Evolutionary conservation across 805 yeast genomes (phyloP), one percentile per base, ranked within the genome.

Genomic region (Wickerhamiella shivajii): DNA sequence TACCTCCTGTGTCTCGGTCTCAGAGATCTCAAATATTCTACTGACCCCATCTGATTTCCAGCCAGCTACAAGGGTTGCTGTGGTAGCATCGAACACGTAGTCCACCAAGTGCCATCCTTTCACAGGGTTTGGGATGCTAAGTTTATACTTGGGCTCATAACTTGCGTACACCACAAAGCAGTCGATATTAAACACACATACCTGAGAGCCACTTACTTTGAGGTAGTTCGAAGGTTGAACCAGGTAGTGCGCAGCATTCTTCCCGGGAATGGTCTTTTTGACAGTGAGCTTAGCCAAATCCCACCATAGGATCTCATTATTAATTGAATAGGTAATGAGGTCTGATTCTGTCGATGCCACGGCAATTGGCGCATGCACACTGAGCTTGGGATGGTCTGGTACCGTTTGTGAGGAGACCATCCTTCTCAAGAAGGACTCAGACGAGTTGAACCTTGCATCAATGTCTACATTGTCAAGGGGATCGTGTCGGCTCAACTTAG

Each of bases 41-140:
- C 38, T 42, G 26, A 42, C 31, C 22, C 39, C 14, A 33, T 42
- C 36, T 12, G 33, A 33, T 19, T 35, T 38, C 42, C 34, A 45
- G 1, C 44, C 46, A 4, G 39, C 43, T 2, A 41, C 16, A 9
- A 43, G n/a, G n/a, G n/a, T 24, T 6, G 18, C 18, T 5, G 18
- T 12, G 11, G 10, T 18, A 4, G 6, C 16, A 7, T 18, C 27
- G 17, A 15, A 25, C 9, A 25, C 9, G 16, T 24, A 31, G 25
- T 31, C 34, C 2, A 24, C 34, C 25, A 31, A 19, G 17, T 31
- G 25, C 34, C 34, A 31, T 3, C 25, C 16, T 6, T 18, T 7
- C 18, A 31, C 25, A 6, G 13, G 12, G 6, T 24, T 29, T 6
- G 34, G 34, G 3, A 25, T 14, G n/a, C 6, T 12, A 19, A 18